Evolutionary conservation across 352 stramenopile species (phyloP), one percentile per base, ranked within the genome.

Genomic region (Globisporangium emineosum): DNA sequence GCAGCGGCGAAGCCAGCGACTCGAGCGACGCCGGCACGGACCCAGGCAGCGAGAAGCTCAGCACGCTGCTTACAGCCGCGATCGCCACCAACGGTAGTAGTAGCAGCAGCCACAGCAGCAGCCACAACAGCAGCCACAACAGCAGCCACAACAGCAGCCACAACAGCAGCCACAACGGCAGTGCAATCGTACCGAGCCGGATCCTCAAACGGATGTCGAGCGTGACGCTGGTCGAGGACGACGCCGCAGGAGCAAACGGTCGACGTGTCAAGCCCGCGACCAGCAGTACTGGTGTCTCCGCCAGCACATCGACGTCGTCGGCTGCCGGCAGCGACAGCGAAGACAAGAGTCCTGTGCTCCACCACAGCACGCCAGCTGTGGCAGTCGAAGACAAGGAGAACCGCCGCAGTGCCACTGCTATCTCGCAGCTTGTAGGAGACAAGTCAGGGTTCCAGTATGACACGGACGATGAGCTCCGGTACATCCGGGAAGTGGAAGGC

Each of bases 121-220:
- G 59, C 42, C 62, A 62, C 42, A 49, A 49, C 2, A 53, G n/a
- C n/a, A n/a, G n/a, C n/a, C n/a, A n/a, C 17, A 17, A 19, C 27
- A 30, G 15, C 17, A 37, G 5, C 29, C 35, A 17, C 25, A 50
- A 2, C 23, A 57, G 59, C 19, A 73, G 59, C 42, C 62, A 62
- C 42, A 49, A 49, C 2, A 53, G 17, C 60, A 42, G n/a, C 7
- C 40, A 43, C 64, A 23, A 40, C 47, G 5, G 62, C 42, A 25
- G 37, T 62, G n/a, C 53, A 60, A 54, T 75, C 33, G 59, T 67
- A n/a, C 68, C 55, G 0, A 60, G 50, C 3, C 70, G 71, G 5
- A 72, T 77, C 66, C 33, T 83, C 32, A 70, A 65, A 45, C 61
- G 65, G 32, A 81, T 86, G 75, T 86, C 77, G 62, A 83, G 69